phyloP scores from a whole-genome alignment of 208 protist genomes.

The Acanthamoeba healyi region DNA sequence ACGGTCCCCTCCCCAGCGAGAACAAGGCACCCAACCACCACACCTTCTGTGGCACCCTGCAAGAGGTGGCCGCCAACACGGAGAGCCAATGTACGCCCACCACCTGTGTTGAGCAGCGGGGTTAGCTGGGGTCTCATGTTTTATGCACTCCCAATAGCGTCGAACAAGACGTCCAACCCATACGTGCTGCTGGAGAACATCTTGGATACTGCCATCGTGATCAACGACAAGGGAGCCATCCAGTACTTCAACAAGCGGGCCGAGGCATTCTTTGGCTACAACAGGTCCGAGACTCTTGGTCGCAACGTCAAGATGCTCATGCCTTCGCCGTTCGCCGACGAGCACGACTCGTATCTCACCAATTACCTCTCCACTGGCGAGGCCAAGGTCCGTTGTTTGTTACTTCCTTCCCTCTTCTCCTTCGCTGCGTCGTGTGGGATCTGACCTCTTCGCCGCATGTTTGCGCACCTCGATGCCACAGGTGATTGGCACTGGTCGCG shows the following conservation, averaged over 20 bases:
- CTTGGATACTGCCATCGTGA: constrained; percentile 27
- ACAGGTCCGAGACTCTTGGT: constrained; percentile 30
- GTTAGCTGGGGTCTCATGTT: too few relatives aligned
- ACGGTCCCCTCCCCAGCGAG: not conserved
- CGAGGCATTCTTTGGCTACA: constrained; percentile 52
- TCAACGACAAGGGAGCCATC: constrained; percentile 24
- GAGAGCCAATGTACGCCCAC: not conserved
- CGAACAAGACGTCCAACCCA: not conserved
- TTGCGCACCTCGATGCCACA: too few relatives aligned
- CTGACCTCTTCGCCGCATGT: not conserved
- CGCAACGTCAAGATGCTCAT: constrained; percentile 72
- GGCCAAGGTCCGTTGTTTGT: constrained; percentile 40
- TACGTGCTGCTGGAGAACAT: constrained; percentile 44
- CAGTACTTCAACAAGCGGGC: constrained; percentile 65
- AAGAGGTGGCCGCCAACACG: not conserved
- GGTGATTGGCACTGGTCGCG: constrained; percentile 9
- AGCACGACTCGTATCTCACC: constrained; percentile 67
- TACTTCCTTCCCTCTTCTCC: not conserved
- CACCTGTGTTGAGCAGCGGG: too few relatives aligned
- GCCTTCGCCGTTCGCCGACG: constrained; percentile 16
- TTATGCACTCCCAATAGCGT: not conserved
- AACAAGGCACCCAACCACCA: constrained; percentile 18
- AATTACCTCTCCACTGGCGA: constrained; percentile 68
- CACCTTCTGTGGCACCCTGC: constrained; percentile 14
- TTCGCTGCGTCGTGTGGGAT: not conserved